These are phyloP conservation scores for Arthrobotrys megalospora DNA, from an alignment of 2,329 filamentous ascomycete species.

Conservation along the genomic window DNA sequence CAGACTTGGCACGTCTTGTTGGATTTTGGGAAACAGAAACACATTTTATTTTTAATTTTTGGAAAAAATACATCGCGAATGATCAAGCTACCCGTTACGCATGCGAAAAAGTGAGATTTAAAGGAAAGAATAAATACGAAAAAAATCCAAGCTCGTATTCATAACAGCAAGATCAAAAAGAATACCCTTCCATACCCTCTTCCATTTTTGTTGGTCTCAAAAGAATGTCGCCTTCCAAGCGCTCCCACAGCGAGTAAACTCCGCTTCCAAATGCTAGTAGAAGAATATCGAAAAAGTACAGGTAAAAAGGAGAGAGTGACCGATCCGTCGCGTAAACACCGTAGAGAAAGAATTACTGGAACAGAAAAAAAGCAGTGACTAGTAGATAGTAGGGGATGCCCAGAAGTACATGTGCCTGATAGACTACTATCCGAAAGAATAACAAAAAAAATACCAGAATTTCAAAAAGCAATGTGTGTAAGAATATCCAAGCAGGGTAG, in stretches of 20 bases:
- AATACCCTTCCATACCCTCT: constrained; percentile 1
- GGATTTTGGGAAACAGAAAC: neutral
- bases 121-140: neutral
- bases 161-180: neutral
- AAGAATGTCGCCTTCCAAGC: neutral
- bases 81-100: too few relatives aligned
- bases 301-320: constrained; percentile 1
- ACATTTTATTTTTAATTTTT: constrained; percentile 1
- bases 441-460: neutral
- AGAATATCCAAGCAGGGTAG: too few relatives aligned
- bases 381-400: neutral
- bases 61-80: neutral
- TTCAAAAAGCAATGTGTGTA: too few relatives aligned
- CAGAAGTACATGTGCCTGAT: neutral
- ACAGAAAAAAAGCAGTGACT: neutral
- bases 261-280: constrained; percentile 16
- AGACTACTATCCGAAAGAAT: neutral
- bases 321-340: constrained; percentile 20
- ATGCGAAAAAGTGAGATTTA: too few relatives aligned
- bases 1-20: neutral
- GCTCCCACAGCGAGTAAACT: constrained; percentile 20
- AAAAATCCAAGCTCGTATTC: neutral
- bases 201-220: neutral
- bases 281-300: neutral
- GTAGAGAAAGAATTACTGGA: neutral